Percentiles rank a stretch among this genome's conserved stretches.
Conservation (phyloP, 1,284 basidiomycete genomes). For the Leccinum griseonigrum region DNA sequence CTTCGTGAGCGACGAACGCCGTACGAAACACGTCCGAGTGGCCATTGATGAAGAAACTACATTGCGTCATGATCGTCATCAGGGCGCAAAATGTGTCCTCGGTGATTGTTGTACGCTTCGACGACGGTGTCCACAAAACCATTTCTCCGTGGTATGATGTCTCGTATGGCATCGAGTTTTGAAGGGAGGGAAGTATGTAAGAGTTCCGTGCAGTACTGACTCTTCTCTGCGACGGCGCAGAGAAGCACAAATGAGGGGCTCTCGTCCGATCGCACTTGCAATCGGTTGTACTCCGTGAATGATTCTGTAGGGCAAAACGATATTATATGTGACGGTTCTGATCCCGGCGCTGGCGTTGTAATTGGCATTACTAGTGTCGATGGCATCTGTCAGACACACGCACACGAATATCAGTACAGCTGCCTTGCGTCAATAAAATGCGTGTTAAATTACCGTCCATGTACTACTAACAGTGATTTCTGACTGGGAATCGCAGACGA, state of each 20-base stretch:
- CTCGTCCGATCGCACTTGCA: conserved; percentile 24
- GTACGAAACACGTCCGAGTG: conserved; percentile 39
- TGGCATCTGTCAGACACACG: conserved; percentile 6
- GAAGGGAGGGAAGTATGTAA: conserved; percentile 29
- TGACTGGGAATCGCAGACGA: conserved; percentile 6
- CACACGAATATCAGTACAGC: neutral
- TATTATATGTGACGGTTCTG: conserved; percentile 6
- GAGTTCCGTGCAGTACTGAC: conserved; percentile 18
- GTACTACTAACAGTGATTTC: conserved; percentile 6
- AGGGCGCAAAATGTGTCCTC: conserved; percentile 37
- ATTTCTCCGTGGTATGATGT: conserved; percentile 30
- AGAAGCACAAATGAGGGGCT: conserved; percentile 22
- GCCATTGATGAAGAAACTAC: conserved; percentile 43
- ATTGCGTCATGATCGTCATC: conserved; percentile 45
- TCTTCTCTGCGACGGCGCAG: conserved; percentile 18
- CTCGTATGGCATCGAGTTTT: conserved; percentile 21
- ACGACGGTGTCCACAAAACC: conserved; percentile 39
- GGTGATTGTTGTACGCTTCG: conserved; percentile 40
- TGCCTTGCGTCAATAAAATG: neutral
- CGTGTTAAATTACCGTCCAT: conserved; percentile 18
- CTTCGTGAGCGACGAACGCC: conserved; percentile 42
- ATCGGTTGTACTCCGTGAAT: conserved; percentile 30
- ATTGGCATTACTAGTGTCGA: neutral
- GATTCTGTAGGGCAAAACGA: conserved; percentile 31
- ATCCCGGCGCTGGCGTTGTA: neutral